A percentile compares a stretch with the other conserved stretches of the same genome.
Evolutionary conservation across 192 early-diverging fungal species (phyloP).

Genomic region (Coemansia sp.): DNA sequence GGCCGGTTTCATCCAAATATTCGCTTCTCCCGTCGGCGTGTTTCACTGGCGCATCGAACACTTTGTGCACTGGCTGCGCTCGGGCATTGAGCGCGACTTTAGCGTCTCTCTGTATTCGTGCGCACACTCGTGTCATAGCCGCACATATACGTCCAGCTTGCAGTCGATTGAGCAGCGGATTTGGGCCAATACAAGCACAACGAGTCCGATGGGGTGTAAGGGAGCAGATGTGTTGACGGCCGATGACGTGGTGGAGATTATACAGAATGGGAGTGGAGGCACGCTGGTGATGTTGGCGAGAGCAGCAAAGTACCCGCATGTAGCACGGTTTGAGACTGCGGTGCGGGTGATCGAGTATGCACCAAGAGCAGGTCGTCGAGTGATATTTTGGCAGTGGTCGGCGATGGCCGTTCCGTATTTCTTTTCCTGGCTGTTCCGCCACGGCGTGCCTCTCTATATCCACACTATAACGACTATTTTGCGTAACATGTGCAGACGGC

Average conservation of each 20-base stretch:
- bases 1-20: constrained; percentile 19
- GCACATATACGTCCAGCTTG: constrained; percentile 12
- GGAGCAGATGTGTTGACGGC: background rate
- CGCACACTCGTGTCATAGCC: constrained; percentile 15
- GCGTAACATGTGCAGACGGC: background rate
- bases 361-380: constrained; percentile 13
- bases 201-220: constrained; percentile 5
- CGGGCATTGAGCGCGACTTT: constrained; percentile 22
- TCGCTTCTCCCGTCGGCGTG: constrained; percentile 17
- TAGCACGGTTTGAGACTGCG: background rate
- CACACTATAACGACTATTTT: background rate
- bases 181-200: constrained; percentile 13
- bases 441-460: background rate
- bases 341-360: constrained; percentile 13
- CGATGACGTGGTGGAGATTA: constrained; percentile 16
- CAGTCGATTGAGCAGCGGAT: constrained; percentile 16
- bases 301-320: constrained; percentile 16
- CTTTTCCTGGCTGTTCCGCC: constrained; percentile 2
- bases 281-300: constrained; percentile 15
- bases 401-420: constrained; percentile 4
- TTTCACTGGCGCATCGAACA: constrained; percentile 1
- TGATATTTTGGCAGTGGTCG: constrained; percentile 29
- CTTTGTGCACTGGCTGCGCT: constrained; percentile 18
- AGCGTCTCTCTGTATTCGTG: constrained; percentile 17
- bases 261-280: constrained; percentile 7